Conservation (phyloP, 768 basidiomycete genomes). For the Mycena indigotica region DNA sequence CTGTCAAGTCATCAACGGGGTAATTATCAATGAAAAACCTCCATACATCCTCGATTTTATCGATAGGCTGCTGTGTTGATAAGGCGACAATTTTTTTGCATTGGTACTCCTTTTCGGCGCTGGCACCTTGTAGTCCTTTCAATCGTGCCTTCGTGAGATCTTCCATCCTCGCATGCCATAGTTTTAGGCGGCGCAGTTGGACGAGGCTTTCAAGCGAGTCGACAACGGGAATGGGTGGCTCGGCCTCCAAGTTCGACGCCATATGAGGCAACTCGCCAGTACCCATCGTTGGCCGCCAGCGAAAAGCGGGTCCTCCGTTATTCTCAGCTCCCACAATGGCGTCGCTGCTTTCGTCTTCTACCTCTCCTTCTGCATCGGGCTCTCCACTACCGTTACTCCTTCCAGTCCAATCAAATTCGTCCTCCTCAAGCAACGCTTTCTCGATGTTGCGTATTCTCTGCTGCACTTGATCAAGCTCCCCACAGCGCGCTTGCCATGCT, state of each 20-base stretch:
- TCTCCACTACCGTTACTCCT: constrained; percentile 39
- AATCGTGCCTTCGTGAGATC: constrained; percentile 71
- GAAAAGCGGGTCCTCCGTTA: constrained; percentile 65
- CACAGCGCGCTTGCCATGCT: constrained; percentile 69
- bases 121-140: constrained; percentile 70
- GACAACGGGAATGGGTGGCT: constrained; percentile 66
- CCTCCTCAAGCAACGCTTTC: constrained; percentile 76
- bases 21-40: constrained; percentile 31
- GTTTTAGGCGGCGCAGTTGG: constrained; percentile 70
- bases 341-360: constrained; percentile 41
- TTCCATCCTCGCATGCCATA: constrained; percentile 84
- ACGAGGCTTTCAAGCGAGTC: constrained; percentile 66
- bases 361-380: constrained; percentile 52
- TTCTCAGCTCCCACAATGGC: constrained; percentile 22
- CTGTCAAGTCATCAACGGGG: constrained; percentile 36
- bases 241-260: constrained; percentile 61
- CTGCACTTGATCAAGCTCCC: constrained; percentile 77
- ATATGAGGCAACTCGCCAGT: constrained; percentile 66
- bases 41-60: constrained; percentile 89
- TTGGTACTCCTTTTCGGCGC: constrained; percentile 87
- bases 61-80: constrained; percentile 83
- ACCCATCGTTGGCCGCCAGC: constrained; percentile 65
- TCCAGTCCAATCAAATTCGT: constrained; percentile 88
- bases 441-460: constrained; percentile 86
- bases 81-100: constrained; percentile 90